Base-by-base conservation (phyloP, 176 grass and related monocot species). In the Carex scoparia region DNA sequence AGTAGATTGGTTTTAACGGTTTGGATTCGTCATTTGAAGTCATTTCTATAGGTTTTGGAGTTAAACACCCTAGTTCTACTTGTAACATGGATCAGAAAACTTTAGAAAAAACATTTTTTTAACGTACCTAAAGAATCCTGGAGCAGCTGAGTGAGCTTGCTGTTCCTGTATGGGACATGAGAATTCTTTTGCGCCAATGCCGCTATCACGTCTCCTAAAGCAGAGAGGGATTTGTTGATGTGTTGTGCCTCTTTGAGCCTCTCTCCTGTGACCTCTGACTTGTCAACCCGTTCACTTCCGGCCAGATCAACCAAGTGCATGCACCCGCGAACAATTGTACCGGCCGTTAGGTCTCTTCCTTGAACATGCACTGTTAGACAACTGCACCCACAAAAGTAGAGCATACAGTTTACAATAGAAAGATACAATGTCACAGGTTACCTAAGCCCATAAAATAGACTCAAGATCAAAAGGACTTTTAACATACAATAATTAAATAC, bases 251-350 rank as follows among this genome's bases (percentile, higher is more conserved):
- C 96, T 87, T 99, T 99, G 66, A 99, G 80, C 84, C 96, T 89
- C 73, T 99, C 93, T 79, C 96, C 96, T 0, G 93, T 95, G 27
- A 92, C 96, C 82, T 99, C 96, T 86, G 93, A 99, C 79, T 99
- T 99, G 81, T 95, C 91, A 81, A 99, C 93, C 51, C 96, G 90
- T 83, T 99, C 96, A 55, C 96, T 99, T 72, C 96, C 96, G 55
- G 96, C 96, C 75, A 99, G 90, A 89, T 99, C 96, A 79, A 99
- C 96, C 87, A 99, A 91, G 87, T 99, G 96, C 91, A 99, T 94
- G 86, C 93, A 99, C n/a, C 96, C 96, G 2, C 88, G 96, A 85
- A 99, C 86, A 70, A 91, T 88, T 9, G 87, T 79, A 62, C 90
- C 90, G 78, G 93, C 91, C 60, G 96, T 94, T 79, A 94, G 83